phyloP scores from a whole-genome alignment of 2,329 filamentous ascomycete genomes.

The Colletotrichum coccodes region DNA sequence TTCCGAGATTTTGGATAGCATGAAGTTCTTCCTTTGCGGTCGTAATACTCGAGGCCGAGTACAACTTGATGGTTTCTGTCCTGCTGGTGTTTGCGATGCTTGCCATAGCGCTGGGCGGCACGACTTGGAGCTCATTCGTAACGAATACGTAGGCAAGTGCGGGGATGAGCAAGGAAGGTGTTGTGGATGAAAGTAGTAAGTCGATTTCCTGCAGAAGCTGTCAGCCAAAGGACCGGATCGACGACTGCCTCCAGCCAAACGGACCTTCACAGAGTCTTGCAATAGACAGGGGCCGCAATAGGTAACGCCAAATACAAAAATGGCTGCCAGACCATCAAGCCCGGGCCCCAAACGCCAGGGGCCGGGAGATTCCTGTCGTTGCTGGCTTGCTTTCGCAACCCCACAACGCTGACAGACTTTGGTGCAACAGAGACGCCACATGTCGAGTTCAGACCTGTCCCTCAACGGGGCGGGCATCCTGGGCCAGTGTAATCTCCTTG shows the following conservation, averaged over 20 bases:
- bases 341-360: conserved; percentile 72
- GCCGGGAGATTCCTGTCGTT: conserved; percentile 43
- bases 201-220: conserved; percentile 71
- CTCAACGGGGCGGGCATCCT: conserved; percentile 76
- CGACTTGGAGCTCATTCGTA: conserved; percentile 68
- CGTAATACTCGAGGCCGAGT: conserved; percentile 70
- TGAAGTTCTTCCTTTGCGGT: conserved; percentile 71
- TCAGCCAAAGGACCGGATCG: conserved; percentile 38
- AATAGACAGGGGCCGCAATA: conserved; percentile 75
- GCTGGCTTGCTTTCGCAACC: conserved; percentile 43
- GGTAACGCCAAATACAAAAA: conserved; percentile 78
- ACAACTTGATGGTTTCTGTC: conserved; percentile 71
- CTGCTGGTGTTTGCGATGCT: conserved; percentile 56
- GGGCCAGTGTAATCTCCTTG: conserved; percentile 72
- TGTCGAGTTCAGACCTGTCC: conserved; percentile 74
- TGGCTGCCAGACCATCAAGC: conserved; percentile 64
- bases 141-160: conserved; percentile 77
- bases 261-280: conserved; percentile 72
- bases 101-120: conserved; percentile 66
- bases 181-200: conserved; percentile 69
- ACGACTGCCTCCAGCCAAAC: conserved; percentile 34
- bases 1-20: conserved; percentile 72
- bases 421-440: conserved; percentile 78
- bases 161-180: conserved; percentile 70
- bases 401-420: conserved; percentile 75